These are phyloP conservation scores for Leccinum idahoense DNA, from an alignment of 1,284 basidiomycete genomes.

Conservation along the genomic window DNA sequence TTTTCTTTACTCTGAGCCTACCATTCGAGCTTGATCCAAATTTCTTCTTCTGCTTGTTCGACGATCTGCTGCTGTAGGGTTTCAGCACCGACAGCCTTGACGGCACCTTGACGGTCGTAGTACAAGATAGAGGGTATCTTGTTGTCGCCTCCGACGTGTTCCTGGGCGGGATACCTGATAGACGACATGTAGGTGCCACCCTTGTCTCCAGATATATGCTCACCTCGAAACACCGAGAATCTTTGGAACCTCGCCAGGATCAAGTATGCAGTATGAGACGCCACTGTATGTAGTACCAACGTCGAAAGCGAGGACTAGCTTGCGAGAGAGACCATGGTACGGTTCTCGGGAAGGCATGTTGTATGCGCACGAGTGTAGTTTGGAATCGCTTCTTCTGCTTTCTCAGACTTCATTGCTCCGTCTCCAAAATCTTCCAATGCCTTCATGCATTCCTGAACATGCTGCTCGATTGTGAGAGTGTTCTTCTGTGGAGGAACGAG, in stretches of 20 bases:
- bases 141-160: slow-evolving; percentile 35
- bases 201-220: background rate
- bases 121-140: slow-evolving; percentile 56
- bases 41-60: slow-evolving; percentile 40
- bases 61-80: slow-evolving; percentile 35
- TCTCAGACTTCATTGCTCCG: too few species aligned
- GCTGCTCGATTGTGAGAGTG: slow-evolving; percentile 14
- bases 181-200: background rate
- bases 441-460: too few species aligned
- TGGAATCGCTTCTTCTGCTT: too few species aligned
- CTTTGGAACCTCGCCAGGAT: slow-evolving; percentile 42
- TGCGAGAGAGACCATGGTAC: slow-evolving; percentile 32
- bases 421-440: too few species aligned
- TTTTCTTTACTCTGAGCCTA: slow-evolving; percentile 15
- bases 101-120: slow-evolving; percentile 41
- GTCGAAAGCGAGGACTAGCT: slow-evolving; percentile 45
- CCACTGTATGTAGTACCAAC: slow-evolving; percentile 50
- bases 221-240: slow-evolving; percentile 42
- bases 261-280: slow-evolving; percentile 39
- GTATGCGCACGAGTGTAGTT: background rate
- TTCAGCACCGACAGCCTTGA: slow-evolving; percentile 47
- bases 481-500: slow-evolving; percentile 64
- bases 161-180: slow-evolving; percentile 38
- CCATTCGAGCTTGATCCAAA: slow-evolving; percentile 47
- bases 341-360: slow-evolving; percentile 26